phyloP scores from a whole-genome alignment of 805 yeast genomes.

The Myxozyma melibiosi region DNA sequence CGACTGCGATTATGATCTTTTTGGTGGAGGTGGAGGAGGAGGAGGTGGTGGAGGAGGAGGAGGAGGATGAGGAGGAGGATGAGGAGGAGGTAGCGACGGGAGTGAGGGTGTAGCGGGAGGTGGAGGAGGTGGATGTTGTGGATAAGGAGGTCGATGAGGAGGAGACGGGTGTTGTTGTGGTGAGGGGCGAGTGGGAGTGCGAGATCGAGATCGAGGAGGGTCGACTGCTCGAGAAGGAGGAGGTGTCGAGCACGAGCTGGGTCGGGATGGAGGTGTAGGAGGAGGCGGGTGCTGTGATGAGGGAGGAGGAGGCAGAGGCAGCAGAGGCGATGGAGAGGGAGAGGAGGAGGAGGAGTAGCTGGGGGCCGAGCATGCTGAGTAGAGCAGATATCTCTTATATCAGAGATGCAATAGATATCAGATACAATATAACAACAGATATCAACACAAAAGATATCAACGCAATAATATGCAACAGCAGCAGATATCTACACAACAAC shows the following conservation, averaged over 20 bases:
- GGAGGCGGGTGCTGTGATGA: constrained; percentile 1
- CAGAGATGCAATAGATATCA: too few species aligned
- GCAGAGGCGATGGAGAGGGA: neutral
- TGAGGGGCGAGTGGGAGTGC: neutral
- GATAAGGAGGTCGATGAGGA: constrained; percentile 1
- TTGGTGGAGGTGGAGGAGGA: constrained; percentile 3
- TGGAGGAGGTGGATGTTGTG: neutral
- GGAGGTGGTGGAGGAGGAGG: neutral
- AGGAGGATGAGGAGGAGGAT: constrained; percentile 2
- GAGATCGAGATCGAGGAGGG: neutral
- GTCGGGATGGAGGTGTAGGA: constrained; percentile 10
- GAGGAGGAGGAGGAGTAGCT: constrained; percentile 1
- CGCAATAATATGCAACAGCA: too few species aligned
- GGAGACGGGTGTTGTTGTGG: neutral
- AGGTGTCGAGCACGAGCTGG: constrained; percentile 6
- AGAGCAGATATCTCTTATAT: too few species aligned
- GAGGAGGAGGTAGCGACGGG: constrained; percentile 3
- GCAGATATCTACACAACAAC: too few species aligned
- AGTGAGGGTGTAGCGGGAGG: neutral
- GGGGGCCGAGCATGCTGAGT: neutral
- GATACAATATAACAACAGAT: too few species aligned
- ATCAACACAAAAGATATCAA: too few species aligned
- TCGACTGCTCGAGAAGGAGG: neutral
- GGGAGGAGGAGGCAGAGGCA: neutral
- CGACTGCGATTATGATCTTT: constrained; percentile 8